phyloP scores from a whole-genome alignment of 2,329 filamentous ascomycete species.

The Penicillium sp. region DNA sequence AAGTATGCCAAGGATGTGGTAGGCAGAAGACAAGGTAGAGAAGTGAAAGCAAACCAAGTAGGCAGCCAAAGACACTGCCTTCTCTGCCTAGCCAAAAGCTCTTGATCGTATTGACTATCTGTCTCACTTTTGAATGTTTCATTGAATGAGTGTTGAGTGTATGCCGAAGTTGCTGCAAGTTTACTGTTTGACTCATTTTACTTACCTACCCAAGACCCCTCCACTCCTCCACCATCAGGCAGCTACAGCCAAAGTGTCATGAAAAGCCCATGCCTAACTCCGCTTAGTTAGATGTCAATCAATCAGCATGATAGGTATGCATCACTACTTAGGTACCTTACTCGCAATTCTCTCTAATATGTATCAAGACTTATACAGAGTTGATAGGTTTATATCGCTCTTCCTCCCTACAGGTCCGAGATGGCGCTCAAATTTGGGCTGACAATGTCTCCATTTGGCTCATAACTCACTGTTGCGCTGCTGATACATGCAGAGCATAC shows the following conservation, averaged over 20 bases:
- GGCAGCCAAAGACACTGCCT: neutral
- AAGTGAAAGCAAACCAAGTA: neutral
- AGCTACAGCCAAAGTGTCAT: neutral
- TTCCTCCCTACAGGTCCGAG: neutral
- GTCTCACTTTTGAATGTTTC: neutral
- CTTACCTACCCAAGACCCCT: neutral
- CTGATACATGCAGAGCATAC: constrained; percentile 10
- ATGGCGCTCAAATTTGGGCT: neutral
- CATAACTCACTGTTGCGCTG: constrained; percentile 6
- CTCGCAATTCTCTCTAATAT: neutral
- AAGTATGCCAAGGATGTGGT: neutral
- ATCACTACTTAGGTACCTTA: neutral
- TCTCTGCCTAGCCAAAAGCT: neutral
- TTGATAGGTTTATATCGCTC: neutral
- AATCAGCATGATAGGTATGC: too few relatives aligned
- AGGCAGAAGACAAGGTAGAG: constrained; percentile 2
- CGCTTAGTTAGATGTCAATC: neutral
- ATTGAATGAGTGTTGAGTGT: neutral
- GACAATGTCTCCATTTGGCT: constrained; percentile 13
- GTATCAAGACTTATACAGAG: neutral
- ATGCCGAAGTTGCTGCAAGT: neutral
- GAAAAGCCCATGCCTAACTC: neutral
- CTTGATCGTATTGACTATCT: neutral
- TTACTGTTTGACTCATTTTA: neutral
- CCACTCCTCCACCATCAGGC: neutral